These are phyloP conservation scores for Pugionium cornutum DNA, from an alignment of 345 rosid genomes.

Conservation along the genomic window DNA sequence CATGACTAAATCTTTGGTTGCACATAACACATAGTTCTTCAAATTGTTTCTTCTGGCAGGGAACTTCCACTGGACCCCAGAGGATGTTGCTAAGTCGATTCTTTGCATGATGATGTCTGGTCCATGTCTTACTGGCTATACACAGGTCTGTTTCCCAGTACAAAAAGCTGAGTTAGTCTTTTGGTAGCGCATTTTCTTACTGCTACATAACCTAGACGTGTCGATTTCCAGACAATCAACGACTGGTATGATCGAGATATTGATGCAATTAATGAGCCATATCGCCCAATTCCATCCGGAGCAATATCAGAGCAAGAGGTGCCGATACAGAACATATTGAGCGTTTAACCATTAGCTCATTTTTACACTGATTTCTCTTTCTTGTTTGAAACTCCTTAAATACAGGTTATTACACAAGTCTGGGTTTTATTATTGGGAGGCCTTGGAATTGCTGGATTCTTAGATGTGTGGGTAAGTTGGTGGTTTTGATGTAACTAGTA, in stretches of 20 bases:
- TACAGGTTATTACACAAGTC: slow-evolving; percentile 84
- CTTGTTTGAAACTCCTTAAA: slow-evolving; percentile 22
- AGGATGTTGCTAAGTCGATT: slow-evolving; percentile 88
- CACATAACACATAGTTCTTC: not conserved
- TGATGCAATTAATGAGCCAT: slow-evolving; percentile 96
- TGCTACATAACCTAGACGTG: slow-evolving; percentile 20
- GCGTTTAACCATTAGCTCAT: not conserved
- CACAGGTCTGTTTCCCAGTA: slow-evolving; percentile 59
- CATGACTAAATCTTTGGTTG: slow-evolving; percentile 18
- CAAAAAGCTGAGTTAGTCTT: not conserved
- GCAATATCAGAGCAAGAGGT: slow-evolving; percentile 91
- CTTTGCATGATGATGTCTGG: slow-evolving; percentile 97
- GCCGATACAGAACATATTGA: slow-evolving; percentile 6
- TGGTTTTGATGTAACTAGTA: slow-evolving; percentile 8
- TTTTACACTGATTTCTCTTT: slow-evolving; percentile 6
- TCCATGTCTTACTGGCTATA: slow-evolving; percentile 94
- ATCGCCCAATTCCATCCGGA: slow-evolving; percentile 96
- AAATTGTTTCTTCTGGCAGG: slow-evolving; percentile 48
- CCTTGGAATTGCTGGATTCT: slow-evolving; percentile 71
- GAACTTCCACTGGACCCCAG: slow-evolving; percentile 90
- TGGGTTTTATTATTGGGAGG: slow-evolving; percentile 89
- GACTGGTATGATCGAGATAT: slow-evolving; percentile 98
- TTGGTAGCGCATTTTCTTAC: slow-evolving; percentile 27
- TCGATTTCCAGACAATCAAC: slow-evolving; percentile 65
- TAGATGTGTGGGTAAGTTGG: slow-evolving; percentile 90